phyloP scores from a whole-genome alignment of 1,284 basidiomycete genomes.

The Sporisorium reilianum region DNA sequence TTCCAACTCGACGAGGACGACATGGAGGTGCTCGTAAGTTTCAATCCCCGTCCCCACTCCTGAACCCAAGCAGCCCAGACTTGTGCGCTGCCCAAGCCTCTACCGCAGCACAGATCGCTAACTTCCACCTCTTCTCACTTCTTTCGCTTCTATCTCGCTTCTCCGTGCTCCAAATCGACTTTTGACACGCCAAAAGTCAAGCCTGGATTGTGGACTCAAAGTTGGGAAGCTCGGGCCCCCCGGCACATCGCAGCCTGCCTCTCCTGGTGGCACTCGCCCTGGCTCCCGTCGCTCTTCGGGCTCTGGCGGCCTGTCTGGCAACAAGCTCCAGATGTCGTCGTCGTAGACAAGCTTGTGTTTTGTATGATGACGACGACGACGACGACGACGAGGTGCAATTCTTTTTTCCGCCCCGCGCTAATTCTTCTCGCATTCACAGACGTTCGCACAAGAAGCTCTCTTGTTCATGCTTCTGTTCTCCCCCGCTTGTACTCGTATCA shows the following conservation, averaged over 20 bases:
- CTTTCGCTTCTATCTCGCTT: background rate
- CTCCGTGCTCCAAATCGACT: conserved; percentile 3
- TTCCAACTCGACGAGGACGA: conserved; percentile 65
- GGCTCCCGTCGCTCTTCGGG: conserved; percentile 63
- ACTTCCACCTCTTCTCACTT: background rate
- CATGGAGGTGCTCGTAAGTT: conserved; percentile 56
- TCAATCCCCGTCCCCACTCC: background rate
- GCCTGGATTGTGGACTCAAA: conserved; percentile 51
- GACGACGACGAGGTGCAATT: no score
- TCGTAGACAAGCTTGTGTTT: no score
- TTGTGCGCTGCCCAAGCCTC: no score
- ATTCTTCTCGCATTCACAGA: conserved; percentile 1
- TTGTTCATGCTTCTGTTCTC: no score
- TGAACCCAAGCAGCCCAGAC: no score
- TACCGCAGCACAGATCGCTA: background rate
- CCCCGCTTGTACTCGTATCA: conserved; percentile 12
- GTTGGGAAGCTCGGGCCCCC: conserved; percentile 66
- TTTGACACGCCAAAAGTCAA: background rate
- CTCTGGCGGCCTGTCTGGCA: conserved; percentile 61
- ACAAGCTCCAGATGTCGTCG: conserved; percentile 62
- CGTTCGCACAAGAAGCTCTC: background rate
- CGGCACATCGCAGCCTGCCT: conserved; percentile 64
- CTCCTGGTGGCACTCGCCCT: conserved; percentile 56
- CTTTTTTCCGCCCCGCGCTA: no score
- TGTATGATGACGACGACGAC: no score